Evolutionary conservation across 306 rosid species (phyloP).

Genomic region (Prunus dulcis): DNA sequence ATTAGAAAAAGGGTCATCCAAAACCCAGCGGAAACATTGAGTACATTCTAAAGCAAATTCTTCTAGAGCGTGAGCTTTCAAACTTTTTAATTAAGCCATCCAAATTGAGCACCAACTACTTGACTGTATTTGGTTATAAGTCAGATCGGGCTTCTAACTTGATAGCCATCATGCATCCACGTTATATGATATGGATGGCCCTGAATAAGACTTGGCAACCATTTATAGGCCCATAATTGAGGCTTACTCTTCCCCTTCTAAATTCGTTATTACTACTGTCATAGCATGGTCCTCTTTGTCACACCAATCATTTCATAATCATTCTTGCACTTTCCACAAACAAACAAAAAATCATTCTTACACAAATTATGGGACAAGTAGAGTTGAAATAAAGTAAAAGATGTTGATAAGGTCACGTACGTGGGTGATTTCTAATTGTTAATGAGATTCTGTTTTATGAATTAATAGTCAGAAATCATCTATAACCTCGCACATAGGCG

Average conservation of each 20-base stretch:
- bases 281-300: neutral
- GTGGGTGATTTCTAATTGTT: too few species aligned
- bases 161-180: neutral
- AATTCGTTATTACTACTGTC: neutral
- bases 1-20: too few species aligned
- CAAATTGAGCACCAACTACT: neutral
- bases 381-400: too few species aligned
- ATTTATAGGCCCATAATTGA: constrained; percentile 11
- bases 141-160: neutral
- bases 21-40: too few species aligned
- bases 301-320: neutral
- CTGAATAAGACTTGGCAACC: constrained; percentile 33
- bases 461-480: neutral
- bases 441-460: too few species aligned
- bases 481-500: neutral
- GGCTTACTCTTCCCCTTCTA: neutral
- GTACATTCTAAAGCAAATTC: neutral
- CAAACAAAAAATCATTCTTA: too few species aligned
- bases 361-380: neutral
- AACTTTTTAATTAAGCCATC: neutral
- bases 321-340: neutral
- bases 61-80: neutral
- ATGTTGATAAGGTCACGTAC: too few species aligned
- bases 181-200: neutral
- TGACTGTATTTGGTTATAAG: neutral